A percentile compares a stretch with the other conserved stretches of the same genome.
phyloP scores from a whole-genome alignment of 257 asterid species.

The Ilex aquifolium region DNA sequence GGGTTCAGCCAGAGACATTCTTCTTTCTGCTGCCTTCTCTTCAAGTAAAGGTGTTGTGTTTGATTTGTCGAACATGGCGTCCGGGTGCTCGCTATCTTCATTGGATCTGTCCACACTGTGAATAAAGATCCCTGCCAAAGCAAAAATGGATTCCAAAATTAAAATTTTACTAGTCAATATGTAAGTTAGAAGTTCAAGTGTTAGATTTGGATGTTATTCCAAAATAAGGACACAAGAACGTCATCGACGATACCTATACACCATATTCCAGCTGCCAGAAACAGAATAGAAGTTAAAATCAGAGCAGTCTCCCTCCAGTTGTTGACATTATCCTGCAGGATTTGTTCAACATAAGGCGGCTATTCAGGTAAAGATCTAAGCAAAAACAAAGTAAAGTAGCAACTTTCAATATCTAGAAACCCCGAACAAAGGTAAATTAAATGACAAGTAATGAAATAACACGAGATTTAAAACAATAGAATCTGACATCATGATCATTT shows the following conservation, averaged over 20 bases:
- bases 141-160: neutral
- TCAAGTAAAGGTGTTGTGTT: slow-evolving; percentile 62
- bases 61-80: slow-evolving; percentile 27
- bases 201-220: too few relatives aligned
- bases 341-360: too few relatives aligned
- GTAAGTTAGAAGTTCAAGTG: too few relatives aligned
- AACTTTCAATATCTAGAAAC: too few relatives aligned
- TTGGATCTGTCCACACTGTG: slow-evolving; percentile 63
- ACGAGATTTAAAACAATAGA: too few relatives aligned
- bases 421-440: too few relatives aligned
- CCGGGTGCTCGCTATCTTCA: slow-evolving; percentile 48
- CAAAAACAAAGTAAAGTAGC: too few relatives aligned
- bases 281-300: slow-evolving; percentile 62
- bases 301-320: slow-evolving; percentile 90
- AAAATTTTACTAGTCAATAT: too few relatives aligned
- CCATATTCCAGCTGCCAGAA: slow-evolving; percentile 77
- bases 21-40: slow-evolving; percentile 29
- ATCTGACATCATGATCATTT: too few relatives aligned
- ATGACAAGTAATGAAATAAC: too few relatives aligned
- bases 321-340: slow-evolving; percentile 64
- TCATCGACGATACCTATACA: slow-evolving; percentile 40
- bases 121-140: slow-evolving; percentile 59
- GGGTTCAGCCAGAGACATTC: slow-evolving; percentile 14
- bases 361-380: too few relatives aligned
- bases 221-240: neutral